Percentiles rank a stretch among this genome's conserved stretches.
These are phyloP conservation scores for Colletotrichum sojae DNA, from an alignment of 2,329 filamentous ascomycete genomes.

Conservation along the genomic window DNA sequence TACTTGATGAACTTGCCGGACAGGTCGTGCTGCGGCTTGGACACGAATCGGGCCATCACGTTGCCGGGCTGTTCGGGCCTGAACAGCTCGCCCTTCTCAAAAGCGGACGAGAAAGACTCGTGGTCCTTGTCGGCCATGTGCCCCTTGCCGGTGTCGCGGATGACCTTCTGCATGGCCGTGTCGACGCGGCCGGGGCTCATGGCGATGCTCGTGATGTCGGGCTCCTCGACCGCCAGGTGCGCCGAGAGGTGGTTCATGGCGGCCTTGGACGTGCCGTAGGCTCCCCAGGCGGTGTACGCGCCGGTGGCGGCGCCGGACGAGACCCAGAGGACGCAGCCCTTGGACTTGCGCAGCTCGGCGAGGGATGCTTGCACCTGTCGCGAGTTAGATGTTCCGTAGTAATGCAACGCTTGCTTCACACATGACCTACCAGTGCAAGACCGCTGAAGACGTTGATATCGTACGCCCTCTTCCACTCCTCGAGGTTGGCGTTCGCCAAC, in stretches of 20 bases:
- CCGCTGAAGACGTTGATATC: conserved; percentile 91
- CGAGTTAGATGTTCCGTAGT: too few species aligned
- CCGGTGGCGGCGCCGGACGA: conserved; percentile 82
- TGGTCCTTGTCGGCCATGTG: conserved; percentile 72
- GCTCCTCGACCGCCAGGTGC: conserved; percentile 83
- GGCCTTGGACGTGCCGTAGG: conserved; percentile 88
- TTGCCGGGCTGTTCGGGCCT: conserved; percentile 87
- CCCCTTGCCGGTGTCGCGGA: conserved; percentile 73
- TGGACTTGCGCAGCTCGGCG: conserved; percentile 74
- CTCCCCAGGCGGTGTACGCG: conserved; percentile 80
- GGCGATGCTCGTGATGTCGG: conserved; percentile 79
- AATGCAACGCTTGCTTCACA: too few species aligned
- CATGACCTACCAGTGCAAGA: conserved; percentile 76
- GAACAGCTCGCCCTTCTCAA: conserved; percentile 79
- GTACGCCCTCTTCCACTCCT: conserved; percentile 83
- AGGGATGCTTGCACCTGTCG: conserved; percentile 78
- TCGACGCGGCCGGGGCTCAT: conserved; percentile 87
- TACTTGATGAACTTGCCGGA: conserved; percentile 84
- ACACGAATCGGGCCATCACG: conserved; percentile 85
- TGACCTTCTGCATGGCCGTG: conserved; percentile 89
- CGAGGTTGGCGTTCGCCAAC: conserved; percentile 75
- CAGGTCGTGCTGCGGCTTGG: conserved; percentile 75
- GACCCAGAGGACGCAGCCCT: conserved; percentile 82
- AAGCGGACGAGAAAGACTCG: conserved; percentile 76
- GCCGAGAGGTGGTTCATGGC: conserved; percentile 84